Conservation (phyloP, 768 basidiomycete species). For the Trametes maxima region DNA sequence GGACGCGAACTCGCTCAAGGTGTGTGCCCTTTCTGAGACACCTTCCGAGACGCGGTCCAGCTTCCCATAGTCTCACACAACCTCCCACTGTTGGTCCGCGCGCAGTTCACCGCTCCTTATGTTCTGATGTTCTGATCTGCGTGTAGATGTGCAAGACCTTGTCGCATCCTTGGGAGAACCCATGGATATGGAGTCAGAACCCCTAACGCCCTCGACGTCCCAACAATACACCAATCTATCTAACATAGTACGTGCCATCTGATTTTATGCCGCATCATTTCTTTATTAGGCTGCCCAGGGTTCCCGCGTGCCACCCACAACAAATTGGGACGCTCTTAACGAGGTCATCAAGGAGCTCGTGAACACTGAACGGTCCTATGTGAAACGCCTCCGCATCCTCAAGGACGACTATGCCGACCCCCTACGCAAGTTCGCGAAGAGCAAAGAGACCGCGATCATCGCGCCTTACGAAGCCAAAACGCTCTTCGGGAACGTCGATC, state of each 20-base stretch:
- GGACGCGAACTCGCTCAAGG: conserved; percentile 71
- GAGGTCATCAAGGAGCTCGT: conserved; percentile 87
- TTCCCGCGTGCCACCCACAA: conserved; percentile 57
- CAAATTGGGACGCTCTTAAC: conserved; percentile 64
- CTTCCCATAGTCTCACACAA: conserved; percentile 11
- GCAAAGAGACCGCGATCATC: conserved; percentile 85
- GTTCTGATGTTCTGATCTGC: neutral
- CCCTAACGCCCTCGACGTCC: conserved; percentile 46
- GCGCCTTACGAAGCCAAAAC: conserved; percentile 90
- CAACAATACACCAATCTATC: conserved; percentile 37
- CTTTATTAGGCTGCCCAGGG: conserved; percentile 12
- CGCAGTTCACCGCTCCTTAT: neutral
- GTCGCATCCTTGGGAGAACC: conserved; percentile 76
- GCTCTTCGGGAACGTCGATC: conserved; percentile 93
- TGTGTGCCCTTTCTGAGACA: conserved; percentile 33
- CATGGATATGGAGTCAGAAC: conserved; percentile 52
- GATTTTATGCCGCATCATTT: neutral
- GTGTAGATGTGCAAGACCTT: conserved; percentile 74
- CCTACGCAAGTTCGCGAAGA: conserved; percentile 80
- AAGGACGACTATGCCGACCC: conserved; percentile 92
- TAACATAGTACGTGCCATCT: conserved; percentile 29
- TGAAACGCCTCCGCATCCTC: conserved; percentile 78
- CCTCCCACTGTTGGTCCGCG: conserved; percentile 8
- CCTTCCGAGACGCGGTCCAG: neutral
- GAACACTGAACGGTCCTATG: conserved; percentile 87